Base-by-base conservation (phyloP, 108 stramenopile genomes). In the Skeletonema grethae region DNA sequence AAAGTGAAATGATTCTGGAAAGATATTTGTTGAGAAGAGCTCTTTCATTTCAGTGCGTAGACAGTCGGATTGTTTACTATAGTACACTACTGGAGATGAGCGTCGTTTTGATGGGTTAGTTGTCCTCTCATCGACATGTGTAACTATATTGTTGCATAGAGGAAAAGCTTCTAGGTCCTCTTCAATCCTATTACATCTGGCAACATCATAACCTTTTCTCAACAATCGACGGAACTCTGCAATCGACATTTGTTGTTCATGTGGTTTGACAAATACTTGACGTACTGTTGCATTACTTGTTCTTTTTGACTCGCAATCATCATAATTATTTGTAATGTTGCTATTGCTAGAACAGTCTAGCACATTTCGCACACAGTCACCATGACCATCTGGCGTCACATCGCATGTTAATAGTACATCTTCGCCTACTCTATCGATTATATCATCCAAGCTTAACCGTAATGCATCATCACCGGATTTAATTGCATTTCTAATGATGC, bases 321-420 rank as follows among this genome's bases (percentile, higher is more conserved):
- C 39, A n/a, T n/a, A n/a, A n/a, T n/a, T n/a, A n/a, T n/a, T n/a
- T 15, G 39, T 41, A 1, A 15, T 41, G 39, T 41, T 15, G 39
- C n/a, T 28, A 28, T 28, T 28, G 25, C 1, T 28, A 1, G 13
- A n/a, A n/a, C 10, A 43, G 15, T 43, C 41, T 57, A 11, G 57
- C 35, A 88, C 87, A 30, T 45, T 79, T 36, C 89, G 78, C 20
- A 94, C 67, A 55, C 88, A 82, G 82, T 98, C 97, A 0, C 93
- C 97, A 61, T 93, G 93, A 0, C 97, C 97, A 76, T 95, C 92
- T 32, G 97, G 97, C 6, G 97, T 95, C 2, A 95, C 93, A 77
- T 98, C 90, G 11, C 95, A 94, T 12, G 85, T 87, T 36, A 77
- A 67, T 41, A 76, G 48, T 1, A 55, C 38, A 50, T 71, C 70